These are phyloP conservation scores for Hymenoscyphus fraxineus DNA, from an alignment of 2,329 filamentous ascomycete genomes.

Conservation along the genomic window DNA sequence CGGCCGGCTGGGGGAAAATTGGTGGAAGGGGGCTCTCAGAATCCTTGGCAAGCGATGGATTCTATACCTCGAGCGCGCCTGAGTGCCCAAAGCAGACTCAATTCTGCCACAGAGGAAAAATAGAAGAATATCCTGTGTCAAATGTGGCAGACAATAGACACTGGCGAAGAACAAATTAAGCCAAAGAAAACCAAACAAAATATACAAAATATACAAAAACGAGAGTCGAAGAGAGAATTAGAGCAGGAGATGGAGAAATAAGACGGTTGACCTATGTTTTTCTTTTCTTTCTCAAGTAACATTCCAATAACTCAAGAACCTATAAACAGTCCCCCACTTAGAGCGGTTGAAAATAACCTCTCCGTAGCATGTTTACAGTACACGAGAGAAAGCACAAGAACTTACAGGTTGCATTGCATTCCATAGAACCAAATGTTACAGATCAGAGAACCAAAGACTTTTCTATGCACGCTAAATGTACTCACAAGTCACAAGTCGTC, in stretches of 20 bases:
- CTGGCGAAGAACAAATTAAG: no score
- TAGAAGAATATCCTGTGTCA: background rate
- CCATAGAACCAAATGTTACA: background rate
- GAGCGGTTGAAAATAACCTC: no score
- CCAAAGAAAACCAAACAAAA: no score
- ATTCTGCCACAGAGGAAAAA: background rate
- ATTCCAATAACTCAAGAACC: no score
- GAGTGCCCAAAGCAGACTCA: background rate
- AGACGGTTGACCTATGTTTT: no score
- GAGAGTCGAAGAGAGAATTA: no score
- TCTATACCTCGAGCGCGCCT: background rate
- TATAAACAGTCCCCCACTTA: no score
- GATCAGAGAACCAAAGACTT: background rate
- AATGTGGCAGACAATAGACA: no score
- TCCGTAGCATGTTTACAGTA: no score
- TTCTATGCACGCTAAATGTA: slow-evolving; percentile 14
- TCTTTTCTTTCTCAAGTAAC: no score
- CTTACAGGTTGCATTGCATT: background rate
- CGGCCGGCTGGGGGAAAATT: background rate
- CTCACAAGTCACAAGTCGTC: slow-evolving; percentile 6
- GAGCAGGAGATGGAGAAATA: no score
- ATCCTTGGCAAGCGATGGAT: background rate
- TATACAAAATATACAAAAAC: no score
- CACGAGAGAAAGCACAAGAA: background rate
- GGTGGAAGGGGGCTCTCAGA: background rate